Evolutionary conservation across 2,329 filamentous ascomycete genomes (phyloP).

Genomic region (Colletotrichum plurivorum): DNA sequence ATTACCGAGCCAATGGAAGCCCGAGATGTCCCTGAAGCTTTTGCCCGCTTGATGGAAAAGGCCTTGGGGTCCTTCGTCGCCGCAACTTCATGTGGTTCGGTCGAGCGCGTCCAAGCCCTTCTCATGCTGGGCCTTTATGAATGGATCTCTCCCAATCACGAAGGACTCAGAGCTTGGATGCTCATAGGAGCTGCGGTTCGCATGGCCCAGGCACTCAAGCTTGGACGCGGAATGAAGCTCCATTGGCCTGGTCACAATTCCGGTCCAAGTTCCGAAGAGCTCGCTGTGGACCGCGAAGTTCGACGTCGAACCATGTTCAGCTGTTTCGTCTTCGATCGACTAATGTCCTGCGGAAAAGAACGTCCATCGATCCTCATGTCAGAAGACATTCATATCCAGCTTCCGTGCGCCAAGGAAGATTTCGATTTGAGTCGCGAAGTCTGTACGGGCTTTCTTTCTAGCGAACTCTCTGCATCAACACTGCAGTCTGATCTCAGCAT

Average conservation of each 20-base stretch:
- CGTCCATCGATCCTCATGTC: conserved; percentile 72
- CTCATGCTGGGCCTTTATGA: conserved; percentile 81
- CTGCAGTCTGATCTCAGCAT: conserved; percentile 58
- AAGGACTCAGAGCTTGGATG: conserved; percentile 74
- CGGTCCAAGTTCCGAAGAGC: conserved; percentile 35
- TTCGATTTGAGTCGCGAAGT: conserved; percentile 74
- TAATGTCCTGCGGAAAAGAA: conserved; percentile 76
- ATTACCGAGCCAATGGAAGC: conserved; percentile 42
- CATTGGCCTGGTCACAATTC: conserved; percentile 35
- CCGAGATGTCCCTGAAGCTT: conserved; percentile 72
- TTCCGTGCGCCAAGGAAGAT: conserved; percentile 76
- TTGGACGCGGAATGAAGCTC: conserved; percentile 69
- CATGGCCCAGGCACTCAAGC: conserved; percentile 72
- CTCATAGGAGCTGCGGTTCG: conserved; percentile 75
- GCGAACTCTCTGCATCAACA: conserved; percentile 50
- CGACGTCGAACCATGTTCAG: conserved; percentile 80
- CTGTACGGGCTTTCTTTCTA: conserved; percentile 55
- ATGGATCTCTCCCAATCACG: conserved; percentile 72
- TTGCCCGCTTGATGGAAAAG: conserved; percentile 69
- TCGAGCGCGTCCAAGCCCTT: conserved; percentile 76
- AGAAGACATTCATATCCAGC: conserved; percentile 72
- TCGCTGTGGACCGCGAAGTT: conserved; percentile 65
- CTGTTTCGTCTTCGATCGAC: conserved; percentile 79
- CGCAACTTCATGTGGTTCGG: conserved; percentile 64
- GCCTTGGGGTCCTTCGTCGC: conserved; percentile 63